Evolutionary conservation across 257 asterid species (phyloP).

Genomic region (Penstemon barbatus): DNA sequence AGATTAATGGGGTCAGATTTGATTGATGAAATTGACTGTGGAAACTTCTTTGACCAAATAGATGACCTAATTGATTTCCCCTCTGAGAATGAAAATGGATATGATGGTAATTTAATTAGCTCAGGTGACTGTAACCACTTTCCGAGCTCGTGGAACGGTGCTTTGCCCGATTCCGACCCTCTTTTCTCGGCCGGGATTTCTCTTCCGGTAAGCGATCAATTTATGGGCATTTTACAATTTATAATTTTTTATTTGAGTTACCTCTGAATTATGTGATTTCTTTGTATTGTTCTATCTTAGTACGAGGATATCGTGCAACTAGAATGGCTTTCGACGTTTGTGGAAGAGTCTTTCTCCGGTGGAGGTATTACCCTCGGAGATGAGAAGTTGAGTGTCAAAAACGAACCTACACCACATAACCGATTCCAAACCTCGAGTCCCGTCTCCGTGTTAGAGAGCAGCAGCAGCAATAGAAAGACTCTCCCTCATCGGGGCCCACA

Average conservation of each 20-base stretch:
- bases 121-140: conserved; percentile 56
- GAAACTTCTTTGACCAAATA: conserved; percentile 82
- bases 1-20: conserved; percentile 57
- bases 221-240: too few relatives aligned
- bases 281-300: conserved; percentile 34
- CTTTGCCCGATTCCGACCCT: conserved; percentile 52
- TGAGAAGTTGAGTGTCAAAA: conserved; percentile 38
- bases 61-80: conserved; percentile 94
- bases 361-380: conserved; percentile 58
- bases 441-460: conserved; percentile 70
- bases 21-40: conserved; percentile 74
- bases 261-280: neutral
- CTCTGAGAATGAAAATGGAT: conserved; percentile 53
- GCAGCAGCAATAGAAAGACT: conserved; percentile 54
- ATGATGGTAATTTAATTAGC: conserved; percentile 40
- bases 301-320: conserved; percentile 73
- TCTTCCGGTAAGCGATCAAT: conserved; percentile 65
- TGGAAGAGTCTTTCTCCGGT: conserved; percentile 75
- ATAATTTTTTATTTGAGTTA: too few relatives aligned
- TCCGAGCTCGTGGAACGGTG: conserved; percentile 68
- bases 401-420: conserved; percentile 30
- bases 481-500: conserved; percentile 61
- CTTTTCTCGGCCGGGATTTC: conserved; percentile 78
- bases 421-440: conserved; percentile 73
- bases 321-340: conserved; percentile 77